Base-by-base conservation (phyloP, 306 rosid genomes). In the Medicago ruthenica region DNA sequence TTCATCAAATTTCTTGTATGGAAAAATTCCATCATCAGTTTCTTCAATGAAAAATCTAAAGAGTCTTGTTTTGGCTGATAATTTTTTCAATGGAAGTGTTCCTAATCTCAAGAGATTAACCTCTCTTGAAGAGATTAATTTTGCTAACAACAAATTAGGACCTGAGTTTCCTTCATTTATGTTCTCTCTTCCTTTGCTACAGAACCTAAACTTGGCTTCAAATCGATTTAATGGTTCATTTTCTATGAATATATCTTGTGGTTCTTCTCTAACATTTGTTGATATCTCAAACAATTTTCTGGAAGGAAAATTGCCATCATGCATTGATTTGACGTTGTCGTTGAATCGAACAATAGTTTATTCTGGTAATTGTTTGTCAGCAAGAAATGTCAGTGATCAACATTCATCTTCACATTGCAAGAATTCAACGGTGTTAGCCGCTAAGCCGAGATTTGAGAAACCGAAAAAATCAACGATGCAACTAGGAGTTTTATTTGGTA, bases 231-330 rank as follows among this genome's bases (percentile, higher is more conserved):
- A 65, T 20, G 97, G 98, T 9, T 84, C 80, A n/a, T 77, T 92
- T 70, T 74, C 93, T 1, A 1, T 51, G 76, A 87, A 85, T 34
- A 65, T 70, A 45, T 81, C 88, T 27, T 95, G 96, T 77, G 71
- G 74, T 40, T 53, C 78, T 2, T 59, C 82, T 83, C 87, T 95
- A 7, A 59, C 70, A 69, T 83, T 85, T 81, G 78, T 95, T 18
- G 95, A 95, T 60, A 73, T 95, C 75, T 95, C 98, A 20, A 71
- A 85, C 80, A 95, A 95, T 83, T 82, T 86, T 50, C 65, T 92
- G 72, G 70, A 82, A 15, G 98, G 98, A 50, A 88, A 85, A 21
- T 72, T 92, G 63, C 96, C 97, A 17, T 54, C 91, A 0, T 95
- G 98, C 78, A 71, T 95, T 18, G 86, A 81, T 40, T 85, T 93